phyloP scores from a whole-genome alignment of 306 rosid genomes.

The Urtica urens region DNA sequence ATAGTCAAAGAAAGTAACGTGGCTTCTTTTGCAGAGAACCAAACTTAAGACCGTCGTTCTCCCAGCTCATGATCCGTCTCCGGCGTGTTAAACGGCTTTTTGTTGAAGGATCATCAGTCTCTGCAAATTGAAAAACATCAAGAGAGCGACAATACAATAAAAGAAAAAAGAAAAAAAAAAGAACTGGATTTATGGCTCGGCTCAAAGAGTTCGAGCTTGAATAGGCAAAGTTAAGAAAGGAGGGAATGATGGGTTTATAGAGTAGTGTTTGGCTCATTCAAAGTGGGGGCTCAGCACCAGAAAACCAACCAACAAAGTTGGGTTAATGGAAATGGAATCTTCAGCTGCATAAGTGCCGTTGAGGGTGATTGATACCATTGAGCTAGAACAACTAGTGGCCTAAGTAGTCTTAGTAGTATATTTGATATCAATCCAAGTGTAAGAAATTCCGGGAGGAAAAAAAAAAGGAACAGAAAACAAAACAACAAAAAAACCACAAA shows the following conservation, averaged over 20 bases:
- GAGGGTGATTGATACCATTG: constrained; percentile 36
- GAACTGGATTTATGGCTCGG: constrained; percentile 12
- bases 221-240: constrained; percentile 20
- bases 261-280: constrained; percentile 61
- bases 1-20: constrained; percentile 1
- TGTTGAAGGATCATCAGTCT: constrained; percentile 30
- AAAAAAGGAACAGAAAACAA: background rate
- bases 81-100: constrained; percentile 43
- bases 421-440: constrained; percentile 22
- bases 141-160: constrained; percentile 31
- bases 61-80: constrained; percentile 67
- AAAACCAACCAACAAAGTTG: constrained; percentile 27
- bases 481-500: background rate
- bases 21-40: constrained; percentile 64
- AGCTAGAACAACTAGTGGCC: constrained; percentile 19
- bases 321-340: constrained; percentile 19
- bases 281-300: constrained; percentile 61
- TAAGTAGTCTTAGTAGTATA: constrained; percentile 29
- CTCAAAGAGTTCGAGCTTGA: constrained; percentile 66
- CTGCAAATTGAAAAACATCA: constrained; percentile 30
- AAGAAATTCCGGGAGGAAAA: constrained; percentile 31
- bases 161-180: constrained; percentile 7
- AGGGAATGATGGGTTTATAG: constrained; percentile 31
- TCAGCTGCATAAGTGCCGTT: constrained; percentile 53
- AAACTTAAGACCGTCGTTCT: constrained; percentile 84